Evolutionary conservation across 768 basidiomycete species (phyloP).

Genomic region (Lanmaoa rubissima): DNA sequence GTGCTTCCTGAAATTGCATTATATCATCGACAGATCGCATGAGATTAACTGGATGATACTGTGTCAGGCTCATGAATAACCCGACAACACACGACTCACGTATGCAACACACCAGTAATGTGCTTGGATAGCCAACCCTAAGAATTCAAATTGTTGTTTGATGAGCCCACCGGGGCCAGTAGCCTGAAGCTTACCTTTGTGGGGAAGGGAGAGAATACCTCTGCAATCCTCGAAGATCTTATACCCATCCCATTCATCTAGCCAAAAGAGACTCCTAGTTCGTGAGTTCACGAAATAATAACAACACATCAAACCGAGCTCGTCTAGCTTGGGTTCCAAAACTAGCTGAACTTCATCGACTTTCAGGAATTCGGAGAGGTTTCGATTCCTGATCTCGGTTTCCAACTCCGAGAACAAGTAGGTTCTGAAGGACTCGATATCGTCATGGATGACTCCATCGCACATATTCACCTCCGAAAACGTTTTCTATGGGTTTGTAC

Average conservation of each 20-base stretch:
- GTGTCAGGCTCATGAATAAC: conserved; percentile 5
- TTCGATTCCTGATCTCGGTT: conserved; percentile 1
- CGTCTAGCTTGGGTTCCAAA: conserved; percentile 38
- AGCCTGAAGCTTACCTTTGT: conserved; percentile 20
- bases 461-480: conserved; percentile 57
- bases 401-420: conserved; percentile 22
- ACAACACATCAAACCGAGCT: conserved; percentile 23
- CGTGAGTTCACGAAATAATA: conserved; percentile 56
- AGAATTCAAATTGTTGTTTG: background rate
- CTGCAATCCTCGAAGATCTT: conserved; percentile 31
- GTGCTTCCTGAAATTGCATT: conserved; percentile 30
- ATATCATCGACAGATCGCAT: background rate
- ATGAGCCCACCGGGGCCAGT: background rate
- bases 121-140: conserved; percentile 35
- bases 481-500: conserved; percentile 39
- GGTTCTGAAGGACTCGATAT: conserved; percentile 36
- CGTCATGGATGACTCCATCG: conserved; percentile 30
- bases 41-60: background rate
- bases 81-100: conserved; percentile 2
- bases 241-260: conserved; percentile 41
- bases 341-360: conserved; percentile 40
- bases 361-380: conserved; percentile 29
- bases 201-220: conserved; percentile 16
- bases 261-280: conserved; percentile 51
- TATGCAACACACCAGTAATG: conserved; percentile 36